Percentiles rank a stretch among this genome's conserved stretches.
Conservation (phyloP, 345 rosid species). For the Erysimum cheiranthoides region DNA sequence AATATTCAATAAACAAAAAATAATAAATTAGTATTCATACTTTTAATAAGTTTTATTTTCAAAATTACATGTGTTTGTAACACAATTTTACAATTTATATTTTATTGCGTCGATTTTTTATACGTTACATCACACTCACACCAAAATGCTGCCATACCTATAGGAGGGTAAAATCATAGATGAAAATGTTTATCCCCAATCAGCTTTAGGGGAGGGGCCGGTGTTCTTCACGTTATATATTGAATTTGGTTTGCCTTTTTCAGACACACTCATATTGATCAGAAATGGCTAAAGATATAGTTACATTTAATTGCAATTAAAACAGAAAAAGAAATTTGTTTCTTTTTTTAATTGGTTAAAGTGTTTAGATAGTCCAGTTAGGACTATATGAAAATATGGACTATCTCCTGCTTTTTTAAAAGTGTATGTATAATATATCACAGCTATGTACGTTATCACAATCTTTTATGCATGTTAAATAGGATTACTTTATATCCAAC, state of each 20-base stretch:
- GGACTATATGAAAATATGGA: constrained; percentile 22
- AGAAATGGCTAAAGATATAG: constrained; percentile 14
- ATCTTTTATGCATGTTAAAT: constrained; percentile 31
- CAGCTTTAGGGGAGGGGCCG: neutral
- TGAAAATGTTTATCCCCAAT: neutral
- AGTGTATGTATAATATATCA: constrained; percentile 16
- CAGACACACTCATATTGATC: constrained; percentile 30
- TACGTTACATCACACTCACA: neutral
- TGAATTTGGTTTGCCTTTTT: constrained; percentile 35
- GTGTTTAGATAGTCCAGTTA: constrained; percentile 34
- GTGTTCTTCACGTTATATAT: neutral
- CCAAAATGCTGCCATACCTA: neutral
- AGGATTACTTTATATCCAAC: constrained; percentile 40
- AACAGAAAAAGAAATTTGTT: too few relatives aligned
- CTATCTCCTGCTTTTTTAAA: constrained; percentile 25
- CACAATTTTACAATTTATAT: neutral
- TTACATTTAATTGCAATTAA: constrained; percentile 4
- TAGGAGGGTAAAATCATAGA: neutral
- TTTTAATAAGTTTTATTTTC: neutral
- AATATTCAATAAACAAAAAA: too few relatives aligned
- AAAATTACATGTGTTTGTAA: neutral
- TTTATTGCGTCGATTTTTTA: neutral
- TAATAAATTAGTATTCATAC: too few relatives aligned
- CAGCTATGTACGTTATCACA: constrained; percentile 43
- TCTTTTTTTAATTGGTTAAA: constrained; percentile 22